Evolutionary conservation across 2,329 filamentous ascomycete species (phyloP).

Genomic region (Metarhizium anisopliae): DNA sequence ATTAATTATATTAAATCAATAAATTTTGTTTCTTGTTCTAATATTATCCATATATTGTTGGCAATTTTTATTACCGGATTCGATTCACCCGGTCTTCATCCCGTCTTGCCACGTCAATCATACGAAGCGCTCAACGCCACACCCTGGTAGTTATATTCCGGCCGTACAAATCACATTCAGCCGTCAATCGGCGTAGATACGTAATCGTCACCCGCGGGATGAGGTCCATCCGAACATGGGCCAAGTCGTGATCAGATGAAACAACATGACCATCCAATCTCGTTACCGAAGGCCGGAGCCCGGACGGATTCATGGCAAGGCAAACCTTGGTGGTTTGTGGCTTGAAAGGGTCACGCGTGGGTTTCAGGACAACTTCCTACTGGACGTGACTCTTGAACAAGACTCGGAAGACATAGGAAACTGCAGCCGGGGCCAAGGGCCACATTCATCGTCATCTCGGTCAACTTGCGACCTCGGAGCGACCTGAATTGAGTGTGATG

Average conservation of each 20-base stretch:
- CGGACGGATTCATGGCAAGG: background rate
- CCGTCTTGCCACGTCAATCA: background rate
- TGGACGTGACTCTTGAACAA: background rate
- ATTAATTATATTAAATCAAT: background rate
- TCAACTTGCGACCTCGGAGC: background rate
- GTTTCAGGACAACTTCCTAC: background rate
- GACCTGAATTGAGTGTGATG: no score
- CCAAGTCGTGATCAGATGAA: background rate
- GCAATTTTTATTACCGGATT: no score
- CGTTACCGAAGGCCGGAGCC: background rate
- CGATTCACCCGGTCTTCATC: background rate
- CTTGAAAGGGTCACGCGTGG: constrained; percentile 3
- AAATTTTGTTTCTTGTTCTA: no score
- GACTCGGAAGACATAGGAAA: background rate
- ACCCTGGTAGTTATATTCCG: background rate
- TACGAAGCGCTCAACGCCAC: background rate
- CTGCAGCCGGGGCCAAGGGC: background rate
- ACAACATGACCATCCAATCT: background rate
- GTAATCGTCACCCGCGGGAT: background rate
- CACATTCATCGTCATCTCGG: background rate
- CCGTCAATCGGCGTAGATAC: background rate
- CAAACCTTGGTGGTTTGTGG: background rate
- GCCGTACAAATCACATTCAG: background rate
- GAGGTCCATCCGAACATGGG: background rate
- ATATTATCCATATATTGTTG: no score